Percentiles rank a stretch among this genome's conserved stretches.
Conservation (phyloP, 257 asterid genomes). For the Solanum pennellii region DNA sequence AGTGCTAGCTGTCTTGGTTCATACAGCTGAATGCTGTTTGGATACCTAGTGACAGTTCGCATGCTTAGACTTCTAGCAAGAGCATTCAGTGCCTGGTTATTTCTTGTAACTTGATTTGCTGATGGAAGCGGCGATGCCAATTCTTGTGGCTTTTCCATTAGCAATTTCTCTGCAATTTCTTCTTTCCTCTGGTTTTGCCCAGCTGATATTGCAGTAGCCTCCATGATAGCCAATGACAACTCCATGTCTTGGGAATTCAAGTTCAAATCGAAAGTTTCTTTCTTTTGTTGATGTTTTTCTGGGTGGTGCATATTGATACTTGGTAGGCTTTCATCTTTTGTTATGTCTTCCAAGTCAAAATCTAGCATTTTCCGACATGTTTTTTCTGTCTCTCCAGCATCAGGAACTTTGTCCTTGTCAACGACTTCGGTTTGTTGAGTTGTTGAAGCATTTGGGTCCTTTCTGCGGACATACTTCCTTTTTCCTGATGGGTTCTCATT, state of each 20-base stretch:
- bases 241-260: conserved; percentile 23
- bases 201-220: conserved; percentile 10
- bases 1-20: conserved; percentile 15
- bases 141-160: conserved; percentile 12
- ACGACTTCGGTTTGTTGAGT: conserved; percentile 13
- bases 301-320: conserved; percentile 11
- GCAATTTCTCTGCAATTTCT: conserved; percentile 12
- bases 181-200: conserved; percentile 10
- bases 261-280: conserved; percentile 25
- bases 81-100: conserved; percentile 45
- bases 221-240: conserved; percentile 11
- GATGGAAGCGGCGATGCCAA: conserved; percentile 12
- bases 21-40: conserved; percentile 2
- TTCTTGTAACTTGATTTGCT: conserved; percentile 12
- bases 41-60: conserved; percentile 23
- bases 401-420: conserved; percentile 18
- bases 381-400: conserved; percentile 21
- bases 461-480: conserved; percentile 50
- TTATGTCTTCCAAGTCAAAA: conserved; percentile 33
- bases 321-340: conserved; percentile 20
- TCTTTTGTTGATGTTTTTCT: conserved; percentile 16
- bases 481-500: conserved; percentile 29
- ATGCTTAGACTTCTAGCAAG: conserved; percentile 42
- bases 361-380: conserved; percentile 53
- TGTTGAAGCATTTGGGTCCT: conserved; percentile 22